Evolutionary conservation across 1,284 basidiomycete genomes (phyloP).

Genomic region (Tylopilus orsonianus): DNA sequence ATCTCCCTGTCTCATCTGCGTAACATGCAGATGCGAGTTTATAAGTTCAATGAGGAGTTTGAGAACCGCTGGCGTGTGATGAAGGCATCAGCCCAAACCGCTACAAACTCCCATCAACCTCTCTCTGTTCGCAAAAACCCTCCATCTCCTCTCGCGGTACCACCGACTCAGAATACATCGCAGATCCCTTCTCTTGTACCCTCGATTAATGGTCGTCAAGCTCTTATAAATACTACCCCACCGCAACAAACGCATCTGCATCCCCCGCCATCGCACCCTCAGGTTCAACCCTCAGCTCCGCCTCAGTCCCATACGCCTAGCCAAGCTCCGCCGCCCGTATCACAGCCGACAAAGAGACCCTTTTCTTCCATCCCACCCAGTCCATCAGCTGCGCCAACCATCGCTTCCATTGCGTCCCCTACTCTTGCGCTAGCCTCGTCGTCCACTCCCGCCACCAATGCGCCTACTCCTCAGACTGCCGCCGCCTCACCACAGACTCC

Average conservation of each 20-base stretch:
- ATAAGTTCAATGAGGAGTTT: conserved; percentile 42
- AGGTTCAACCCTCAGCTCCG: conserved; percentile 6
- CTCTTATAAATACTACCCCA: conserved; percentile 17
- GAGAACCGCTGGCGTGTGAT: conserved; percentile 28
- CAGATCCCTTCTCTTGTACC: conserved; percentile 7
- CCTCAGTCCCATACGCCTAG: conserved; percentile 12
- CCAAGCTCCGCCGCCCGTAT: conserved; percentile 10
- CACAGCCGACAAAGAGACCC: conserved; percentile 29
- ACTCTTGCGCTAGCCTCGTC: conserved; percentile 31
- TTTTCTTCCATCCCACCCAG: conserved; percentile 21
- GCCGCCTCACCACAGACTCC: conserved; percentile 51
- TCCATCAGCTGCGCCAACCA: conserved; percentile 23
- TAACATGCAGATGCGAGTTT: conserved; percentile 47
- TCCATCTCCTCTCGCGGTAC: conserved; percentile 7
- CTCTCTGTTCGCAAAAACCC: conserved; percentile 13
- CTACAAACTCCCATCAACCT: conserved; percentile 10
- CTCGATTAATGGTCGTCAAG: conserved; percentile 20
- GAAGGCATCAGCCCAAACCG: conserved; percentile 12
- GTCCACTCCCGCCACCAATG: conserved; percentile 42
- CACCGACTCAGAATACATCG: conserved; percentile 20
- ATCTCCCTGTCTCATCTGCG: conserved; percentile 45
- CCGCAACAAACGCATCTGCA: conserved; percentile 26
- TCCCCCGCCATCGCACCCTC: conserved; percentile 26
- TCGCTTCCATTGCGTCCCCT: conserved; percentile 34
- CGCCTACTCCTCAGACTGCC: conserved; percentile 53